Conservation (phyloP, 768 basidiomycete genomes). For the Filobasidium floriforme region DNA sequence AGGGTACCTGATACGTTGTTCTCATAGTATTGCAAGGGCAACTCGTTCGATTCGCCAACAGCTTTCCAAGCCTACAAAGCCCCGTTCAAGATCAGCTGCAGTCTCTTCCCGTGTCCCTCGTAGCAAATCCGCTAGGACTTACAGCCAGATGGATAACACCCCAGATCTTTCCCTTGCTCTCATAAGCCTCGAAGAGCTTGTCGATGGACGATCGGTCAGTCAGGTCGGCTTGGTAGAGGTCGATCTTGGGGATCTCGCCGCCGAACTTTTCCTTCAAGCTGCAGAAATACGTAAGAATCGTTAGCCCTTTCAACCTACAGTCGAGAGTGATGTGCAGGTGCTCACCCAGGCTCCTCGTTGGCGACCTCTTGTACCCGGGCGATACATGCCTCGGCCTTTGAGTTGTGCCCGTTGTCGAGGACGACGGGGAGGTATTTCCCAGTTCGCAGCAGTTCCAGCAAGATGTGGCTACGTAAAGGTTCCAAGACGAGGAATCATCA, state of each 20-base stretch:
- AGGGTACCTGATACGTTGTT: constrained; percentile 90
- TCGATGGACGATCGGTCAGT: constrained; percentile 77
- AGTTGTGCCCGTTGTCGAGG: constrained; percentile 92
- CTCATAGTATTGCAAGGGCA: constrained; percentile 83
- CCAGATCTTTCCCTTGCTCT: constrained; percentile 81
- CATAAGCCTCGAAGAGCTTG: constrained; percentile 70
- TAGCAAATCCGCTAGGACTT: constrained; percentile 45
- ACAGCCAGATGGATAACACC: constrained; percentile 94
- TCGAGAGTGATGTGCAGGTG: neutral
- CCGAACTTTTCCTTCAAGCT: neutral
- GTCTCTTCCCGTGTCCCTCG: neutral
- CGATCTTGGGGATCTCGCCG: constrained; percentile 8
- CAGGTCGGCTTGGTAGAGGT: constrained; percentile 55
- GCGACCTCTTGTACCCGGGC: constrained; percentile 72
- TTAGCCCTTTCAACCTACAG: no score
- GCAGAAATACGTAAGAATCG: no score
- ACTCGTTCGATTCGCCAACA: constrained; percentile 90
- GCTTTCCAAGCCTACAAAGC: constrained; percentile 81
- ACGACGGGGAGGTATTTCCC: constrained; percentile 86
- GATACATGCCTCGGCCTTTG: constrained; percentile 63
- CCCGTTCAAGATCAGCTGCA: neutral
- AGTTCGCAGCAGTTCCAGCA: constrained; percentile 75
- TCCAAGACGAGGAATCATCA: constrained; percentile 13
- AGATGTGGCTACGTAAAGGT: constrained; percentile 78
- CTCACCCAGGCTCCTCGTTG: constrained; percentile 55